phyloP scores from a whole-genome alignment of 2,329 filamentous ascomycete genomes.

The Iodosphaeria phyllophila region DNA sequence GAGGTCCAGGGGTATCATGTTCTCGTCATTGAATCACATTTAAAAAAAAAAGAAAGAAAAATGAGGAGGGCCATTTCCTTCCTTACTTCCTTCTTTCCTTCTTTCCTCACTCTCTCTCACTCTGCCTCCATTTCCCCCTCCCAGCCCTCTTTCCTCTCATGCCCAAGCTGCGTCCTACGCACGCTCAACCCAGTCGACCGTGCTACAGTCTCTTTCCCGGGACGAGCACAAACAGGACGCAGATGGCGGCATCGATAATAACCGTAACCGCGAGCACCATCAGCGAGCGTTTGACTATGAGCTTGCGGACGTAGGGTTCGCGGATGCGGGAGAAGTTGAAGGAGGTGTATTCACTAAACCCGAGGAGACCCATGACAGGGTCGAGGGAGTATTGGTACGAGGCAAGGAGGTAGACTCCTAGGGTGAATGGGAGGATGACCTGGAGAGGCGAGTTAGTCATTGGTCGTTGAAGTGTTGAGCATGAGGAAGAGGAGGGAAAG shows the following conservation, averaged over 20 bases:
- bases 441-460: conserved; percentile 7
- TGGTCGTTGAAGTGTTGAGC: background rate
- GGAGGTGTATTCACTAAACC: conserved; percentile 89
- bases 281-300: conserved; percentile 65
- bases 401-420: conserved; percentile 74
- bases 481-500: no score
- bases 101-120: no score
- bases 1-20: no score
- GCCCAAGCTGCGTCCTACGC: conserved; percentile 1
- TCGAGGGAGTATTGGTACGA: conserved; percentile 95
- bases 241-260: conserved; percentile 63
- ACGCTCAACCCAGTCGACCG: background rate
- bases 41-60: no score
- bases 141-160: no score
- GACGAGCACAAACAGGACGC: conserved; percentile 84
- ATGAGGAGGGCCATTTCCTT: conserved; percentile 1
- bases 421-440: conserved; percentile 72
- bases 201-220: conserved; percentile 62
- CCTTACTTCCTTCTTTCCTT: conserved; percentile 1
- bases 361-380: conserved; percentile 72
- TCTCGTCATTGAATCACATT: no score
- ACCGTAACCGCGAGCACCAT: conserved; percentile 64
- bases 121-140: background rate
- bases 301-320: conserved; percentile 76
- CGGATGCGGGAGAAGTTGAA: conserved; percentile 78